Percentiles rank a stretch among this genome's conserved stretches.
Evolutionary conservation across 176 grass and related monocot species (phyloP).

Genomic region (Coix lacrymajobi): DNA sequence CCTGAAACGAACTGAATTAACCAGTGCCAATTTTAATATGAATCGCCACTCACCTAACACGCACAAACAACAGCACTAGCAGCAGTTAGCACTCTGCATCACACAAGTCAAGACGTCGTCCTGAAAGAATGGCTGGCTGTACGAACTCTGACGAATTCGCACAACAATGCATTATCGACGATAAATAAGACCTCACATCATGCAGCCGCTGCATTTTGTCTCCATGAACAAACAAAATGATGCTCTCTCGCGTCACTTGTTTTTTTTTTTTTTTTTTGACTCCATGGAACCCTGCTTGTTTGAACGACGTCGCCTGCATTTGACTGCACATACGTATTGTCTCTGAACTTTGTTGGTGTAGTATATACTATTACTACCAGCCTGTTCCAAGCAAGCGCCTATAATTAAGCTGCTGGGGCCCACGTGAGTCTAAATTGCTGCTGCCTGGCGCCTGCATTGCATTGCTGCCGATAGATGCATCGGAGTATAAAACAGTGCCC

Average conservation of each 20-base stretch:
- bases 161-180: not conserved
- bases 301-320: conserved; percentile 1
- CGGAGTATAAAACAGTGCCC: conserved; percentile 18
- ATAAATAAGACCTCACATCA: conserved; percentile 10
- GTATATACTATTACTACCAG: not conserved
- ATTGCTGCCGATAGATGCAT: not conserved
- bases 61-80: not conserved
- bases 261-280: conserved; percentile 14
- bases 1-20: not conserved
- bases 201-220: not conserved
- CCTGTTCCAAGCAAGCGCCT: not conserved
- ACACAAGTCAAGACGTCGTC: conserved; percentile 31
- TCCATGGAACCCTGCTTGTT: not conserved
- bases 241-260: conserved; percentile 7
- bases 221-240: not conserved
- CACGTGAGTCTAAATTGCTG: not conserved
- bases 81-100: not conserved
- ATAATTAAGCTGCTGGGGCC: not conserved
- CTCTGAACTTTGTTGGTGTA: conserved; percentile 7
- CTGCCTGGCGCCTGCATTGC: not conserved
- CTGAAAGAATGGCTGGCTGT: conserved; percentile 13
- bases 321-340: conserved; percentile 6
- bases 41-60: conserved; percentile 25
- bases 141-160: not conserved
- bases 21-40: not conserved